Percentiles rank a stretch among this genome's conserved stretches.
These are phyloP conservation scores for Iris pallida DNA, from an alignment of 116 monocot species.

Conservation along the genomic window DNA sequence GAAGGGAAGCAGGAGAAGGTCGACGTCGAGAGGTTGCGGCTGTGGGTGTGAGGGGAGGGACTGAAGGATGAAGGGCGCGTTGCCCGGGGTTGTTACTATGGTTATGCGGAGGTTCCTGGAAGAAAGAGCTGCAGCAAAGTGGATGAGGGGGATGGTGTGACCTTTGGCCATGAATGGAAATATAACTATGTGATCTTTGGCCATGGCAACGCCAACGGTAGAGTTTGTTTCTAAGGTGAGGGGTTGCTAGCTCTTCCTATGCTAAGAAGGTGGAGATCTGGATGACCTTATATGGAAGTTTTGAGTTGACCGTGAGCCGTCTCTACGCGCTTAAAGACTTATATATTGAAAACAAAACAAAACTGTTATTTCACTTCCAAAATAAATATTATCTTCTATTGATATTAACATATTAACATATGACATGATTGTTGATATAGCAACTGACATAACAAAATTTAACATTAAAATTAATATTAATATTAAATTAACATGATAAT, in stretches of 20 bases:
- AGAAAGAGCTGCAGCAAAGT: slow-evolving; percentile 14
- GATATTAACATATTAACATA: too few species aligned
- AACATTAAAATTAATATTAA: too few species aligned
- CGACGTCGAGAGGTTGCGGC: slow-evolving; percentile 18
- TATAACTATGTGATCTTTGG: slow-evolving; percentile 21
- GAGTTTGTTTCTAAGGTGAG: background rate
- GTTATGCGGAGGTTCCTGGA: slow-evolving; percentile 18
- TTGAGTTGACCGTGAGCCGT: too few species aligned
- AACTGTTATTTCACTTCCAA: too few species aligned
- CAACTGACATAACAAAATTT: too few species aligned
- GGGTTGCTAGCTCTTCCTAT: background rate
- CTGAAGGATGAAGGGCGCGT: slow-evolving; percentile 32
- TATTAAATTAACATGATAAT: too few species aligned
- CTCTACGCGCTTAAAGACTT: too few species aligned
- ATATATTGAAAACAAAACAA: too few species aligned
- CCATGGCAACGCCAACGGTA: background rate
- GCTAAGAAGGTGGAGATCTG: background rate
- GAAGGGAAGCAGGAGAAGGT: slow-evolving; percentile 24
- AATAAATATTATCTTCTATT: too few species aligned
- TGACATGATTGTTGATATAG: too few species aligned
- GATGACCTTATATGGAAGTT: too few species aligned
- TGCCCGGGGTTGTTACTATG: slow-evolving; percentile 32
- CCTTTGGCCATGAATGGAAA: slow-evolving; percentile 46
- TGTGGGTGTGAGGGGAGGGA: slow-evolving; percentile 18
- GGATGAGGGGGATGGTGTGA: slow-evolving; percentile 35